Conservation (phyloP, 139 green algal genomes). For the Chlamydomonas eustigma region DNA sequence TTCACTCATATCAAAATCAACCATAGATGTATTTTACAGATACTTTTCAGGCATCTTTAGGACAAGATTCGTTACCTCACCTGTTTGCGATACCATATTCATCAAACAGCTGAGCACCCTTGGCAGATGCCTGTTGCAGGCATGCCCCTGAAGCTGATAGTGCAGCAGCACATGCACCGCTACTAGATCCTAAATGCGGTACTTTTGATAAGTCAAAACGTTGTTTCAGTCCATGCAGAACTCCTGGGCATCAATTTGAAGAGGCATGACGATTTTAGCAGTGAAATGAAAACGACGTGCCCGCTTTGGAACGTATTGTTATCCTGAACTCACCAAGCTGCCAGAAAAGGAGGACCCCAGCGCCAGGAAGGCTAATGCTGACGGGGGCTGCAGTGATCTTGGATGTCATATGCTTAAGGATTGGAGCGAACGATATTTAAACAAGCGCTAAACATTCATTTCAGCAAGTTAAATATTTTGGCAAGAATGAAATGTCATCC, state of each 20-base stretch:
- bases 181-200: constrained; percentile 6
- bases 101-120: not conserved
- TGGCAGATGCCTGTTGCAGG: not conserved
- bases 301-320: no score
- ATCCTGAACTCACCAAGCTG: not conserved
- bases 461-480: no score
- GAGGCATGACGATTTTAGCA: no score
- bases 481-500: no score
- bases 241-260: not conserved
- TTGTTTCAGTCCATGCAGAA: constrained; percentile 2
- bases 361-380: constrained; percentile 10
- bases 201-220: constrained; percentile 1
- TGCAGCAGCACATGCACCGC: not conserved
- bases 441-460: no score
- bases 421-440: no score
- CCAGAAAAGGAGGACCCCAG: constrained; percentile 5
- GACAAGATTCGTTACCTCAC: no score
- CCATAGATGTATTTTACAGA: no score
- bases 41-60: no score
- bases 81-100: not conserved
- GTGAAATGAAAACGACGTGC: no score
- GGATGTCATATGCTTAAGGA: no score
- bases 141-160: constrained; percentile 6
- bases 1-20: no score
- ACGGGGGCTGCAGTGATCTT: not conserved